Base-by-base conservation (phyloP, 495 filamentous ascomycete genomes). In the Thermothielavioides terrestris region DNA sequence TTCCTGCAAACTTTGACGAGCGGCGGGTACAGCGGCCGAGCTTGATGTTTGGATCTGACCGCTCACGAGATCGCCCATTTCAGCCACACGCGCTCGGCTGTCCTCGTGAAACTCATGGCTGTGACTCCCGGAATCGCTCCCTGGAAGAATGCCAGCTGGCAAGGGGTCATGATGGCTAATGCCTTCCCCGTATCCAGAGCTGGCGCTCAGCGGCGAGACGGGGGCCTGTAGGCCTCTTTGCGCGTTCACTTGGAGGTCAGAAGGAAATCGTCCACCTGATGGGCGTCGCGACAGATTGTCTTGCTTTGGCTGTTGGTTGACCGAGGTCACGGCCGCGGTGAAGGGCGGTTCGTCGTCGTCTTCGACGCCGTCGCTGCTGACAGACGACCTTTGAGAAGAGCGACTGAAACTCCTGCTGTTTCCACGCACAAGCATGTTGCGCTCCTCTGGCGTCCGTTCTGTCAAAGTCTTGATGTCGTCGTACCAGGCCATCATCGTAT, bases 401-500 rank as follows among this genome's bases (percentile, higher is more conserved):
- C 80, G 80, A 58, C 86, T 92, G 34, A 85, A 63, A 57, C 82
- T 89, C 27, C 88, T 80, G 17, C 81, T 79, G 58, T 91, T 88
- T 38, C 78, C 76, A 20, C 84, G 77, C 46, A 96, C 86, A 57
- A 90, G 96, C 15, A 84, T 88, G 59, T 84, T 85, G 2, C 90
- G 82, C 48, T 94, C 89, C 58, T 94, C 85, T 22, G 89, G 88
- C n/a, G 82, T 88, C 60, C 84, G 87, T 64, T 88, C 88, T 12
- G 83, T 95, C 44, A 97, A 72, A 31, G 74, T 77, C 58, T 88
- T 88, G 54, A 98, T 94, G 60, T 95, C 92, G 36, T 88, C 82
- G 63, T 89, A 95, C 92, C 91, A 95, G 22, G 87, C 85, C 72
- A 94, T 81, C 94, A 98, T 96, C 8, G 88, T 94, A 51, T 95